Percentiles rank a stretch among this genome's conserved stretches.
Conservation (phyloP, 2,329 filamentous ascomycete genomes). For the Paramyrothecium sp. region DNA sequence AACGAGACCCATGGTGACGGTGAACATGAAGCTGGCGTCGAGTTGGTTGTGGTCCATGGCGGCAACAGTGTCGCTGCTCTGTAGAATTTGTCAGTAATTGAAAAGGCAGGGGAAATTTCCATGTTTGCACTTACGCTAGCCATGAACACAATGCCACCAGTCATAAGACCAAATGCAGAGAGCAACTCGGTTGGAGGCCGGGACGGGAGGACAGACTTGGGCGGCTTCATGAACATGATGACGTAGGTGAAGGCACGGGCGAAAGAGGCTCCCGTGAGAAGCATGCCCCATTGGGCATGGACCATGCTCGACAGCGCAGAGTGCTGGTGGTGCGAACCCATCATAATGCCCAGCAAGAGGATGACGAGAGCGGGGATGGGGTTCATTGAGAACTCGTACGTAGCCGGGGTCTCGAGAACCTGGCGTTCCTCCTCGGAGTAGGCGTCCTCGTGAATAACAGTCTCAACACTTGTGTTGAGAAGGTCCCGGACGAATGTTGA, state of each 20-base stretch:
- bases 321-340: slow-evolving; percentile 85
- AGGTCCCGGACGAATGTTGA: slow-evolving; percentile 67
- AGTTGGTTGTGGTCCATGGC: slow-evolving; percentile 76
- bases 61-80: slow-evolving; percentile 73
- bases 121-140: slow-evolving; percentile 62
- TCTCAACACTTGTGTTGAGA: slow-evolving; percentile 53
- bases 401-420: slow-evolving; percentile 55
- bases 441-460: slow-evolving; percentile 27
- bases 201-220: slow-evolving; percentile 75
- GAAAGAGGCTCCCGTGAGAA: slow-evolving; percentile 78
- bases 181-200: slow-evolving; percentile 90
- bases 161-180: slow-evolving; percentile 79
- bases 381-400: slow-evolving; percentile 77
- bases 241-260: slow-evolving; percentile 79
- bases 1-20: slow-evolving; percentile 79
- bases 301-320: slow-evolving; percentile 88
- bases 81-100: slow-evolving; percentile 17
- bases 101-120: not conserved
- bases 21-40: slow-evolving; percentile 93
- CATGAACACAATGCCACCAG: slow-evolving; percentile 91
- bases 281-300: slow-evolving; percentile 88
- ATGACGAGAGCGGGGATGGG: slow-evolving; percentile 87
- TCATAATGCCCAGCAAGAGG: slow-evolving; percentile 86
- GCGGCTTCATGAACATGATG: slow-evolving; percentile 75
- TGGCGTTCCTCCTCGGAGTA: slow-evolving; percentile 45